These are phyloP conservation scores for Metschnikowia shivogae DNA, from an alignment of 805 yeast species.

Conservation along the genomic window DNA sequence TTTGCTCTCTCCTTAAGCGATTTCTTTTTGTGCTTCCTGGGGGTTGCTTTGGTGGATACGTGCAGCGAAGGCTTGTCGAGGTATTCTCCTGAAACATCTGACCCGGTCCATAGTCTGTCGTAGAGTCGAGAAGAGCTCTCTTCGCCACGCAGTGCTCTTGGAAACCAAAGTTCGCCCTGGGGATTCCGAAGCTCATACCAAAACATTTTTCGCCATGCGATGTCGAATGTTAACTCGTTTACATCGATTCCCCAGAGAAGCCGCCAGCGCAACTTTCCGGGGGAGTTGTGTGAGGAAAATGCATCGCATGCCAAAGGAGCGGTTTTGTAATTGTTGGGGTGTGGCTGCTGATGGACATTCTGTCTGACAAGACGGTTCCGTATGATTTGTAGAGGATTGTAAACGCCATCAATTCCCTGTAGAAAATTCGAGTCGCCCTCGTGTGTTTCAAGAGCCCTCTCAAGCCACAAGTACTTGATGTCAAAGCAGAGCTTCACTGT, in stretches of 20 bases:
- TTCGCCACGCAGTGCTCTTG: conserved; percentile 2
- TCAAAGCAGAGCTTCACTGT: conserved; percentile 46
- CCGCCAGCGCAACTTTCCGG: conserved; percentile 32
- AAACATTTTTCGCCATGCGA: conserved; percentile 53
- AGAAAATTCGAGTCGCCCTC: conserved; percentile 22
- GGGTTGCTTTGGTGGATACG: conserved; percentile 5
- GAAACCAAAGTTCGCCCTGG: conserved; percentile 52
- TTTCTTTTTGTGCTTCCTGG: conserved; percentile 2
- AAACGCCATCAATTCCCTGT: conserved; percentile 60
- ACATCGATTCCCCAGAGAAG: conserved; percentile 64
- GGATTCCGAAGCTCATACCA: conserved; percentile 49
- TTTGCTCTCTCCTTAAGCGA: conserved; percentile 13
- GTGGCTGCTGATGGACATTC: conserved; percentile 43
- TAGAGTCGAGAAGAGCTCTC: conserved; percentile 20
- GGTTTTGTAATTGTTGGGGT: conserved; percentile 31
- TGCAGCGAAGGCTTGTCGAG: conserved; percentile 7
- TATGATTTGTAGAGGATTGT: conserved; percentile 80
- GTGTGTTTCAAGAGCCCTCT: conserved; percentile 33
- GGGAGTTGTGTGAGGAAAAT: conserved; percentile 40
- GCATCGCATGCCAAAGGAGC: conserved; percentile 61
- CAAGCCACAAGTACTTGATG: conserved; percentile 47
- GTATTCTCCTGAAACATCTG: conserved; percentile 10
- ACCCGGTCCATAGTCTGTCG: conserved; percentile 30
- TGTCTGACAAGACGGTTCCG: conserved; percentile 62
- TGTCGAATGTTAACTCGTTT: conserved; percentile 54